Evolutionary conservation across 306 rosid genomes (phyloP).

Genomic region (Malus domestica): DNA sequence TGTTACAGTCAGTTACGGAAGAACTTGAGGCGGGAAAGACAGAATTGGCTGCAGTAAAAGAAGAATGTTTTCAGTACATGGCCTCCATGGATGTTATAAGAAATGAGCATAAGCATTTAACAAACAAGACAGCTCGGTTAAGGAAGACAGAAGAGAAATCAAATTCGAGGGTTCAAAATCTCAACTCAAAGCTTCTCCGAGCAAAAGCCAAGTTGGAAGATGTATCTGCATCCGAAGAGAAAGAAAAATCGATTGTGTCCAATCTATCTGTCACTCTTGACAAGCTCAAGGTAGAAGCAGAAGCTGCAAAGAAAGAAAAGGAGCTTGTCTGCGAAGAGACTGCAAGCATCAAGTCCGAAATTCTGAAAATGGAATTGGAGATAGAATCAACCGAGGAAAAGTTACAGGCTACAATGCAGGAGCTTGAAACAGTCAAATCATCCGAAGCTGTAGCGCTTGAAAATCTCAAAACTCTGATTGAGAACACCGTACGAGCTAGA

Average conservation of each 20-base stretch:
- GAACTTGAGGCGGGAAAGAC: conserved; percentile 54
- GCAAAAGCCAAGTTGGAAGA: conserved; percentile 68
- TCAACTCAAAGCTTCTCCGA: conserved; percentile 67
- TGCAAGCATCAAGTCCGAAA: conserved; percentile 34
- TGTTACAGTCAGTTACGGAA: conserved; percentile 35
- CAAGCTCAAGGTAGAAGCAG: conserved; percentile 48
- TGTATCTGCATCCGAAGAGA: conserved; percentile 59
- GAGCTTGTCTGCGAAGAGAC: conserved; percentile 37
- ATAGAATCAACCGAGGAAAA: conserved; percentile 54
- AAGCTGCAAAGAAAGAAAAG: conserved; percentile 48
- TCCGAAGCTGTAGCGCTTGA: conserved; percentile 56
- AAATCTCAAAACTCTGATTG: conserved; percentile 50
- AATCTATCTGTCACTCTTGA: conserved; percentile 53
- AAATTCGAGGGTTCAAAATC: conserved; percentile 40
- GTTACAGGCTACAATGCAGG: conserved; percentile 52
- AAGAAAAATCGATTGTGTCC: conserved; percentile 42
- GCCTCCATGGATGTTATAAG: conserved; percentile 79
- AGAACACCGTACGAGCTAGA: conserved; percentile 49
- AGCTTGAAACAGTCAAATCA: conserved; percentile 56
- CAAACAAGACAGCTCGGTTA: conserved; percentile 28
- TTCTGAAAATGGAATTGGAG: conserved; percentile 44
- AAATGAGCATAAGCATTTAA: conserved; percentile 60
- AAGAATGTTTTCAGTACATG: conserved; percentile 67
- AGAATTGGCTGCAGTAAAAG: conserved; percentile 51
- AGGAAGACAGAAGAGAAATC: conserved; percentile 44